phyloP scores from a whole-genome alignment of 176 grass and related monocot species.

The Phoenix dactylifera region DNA sequence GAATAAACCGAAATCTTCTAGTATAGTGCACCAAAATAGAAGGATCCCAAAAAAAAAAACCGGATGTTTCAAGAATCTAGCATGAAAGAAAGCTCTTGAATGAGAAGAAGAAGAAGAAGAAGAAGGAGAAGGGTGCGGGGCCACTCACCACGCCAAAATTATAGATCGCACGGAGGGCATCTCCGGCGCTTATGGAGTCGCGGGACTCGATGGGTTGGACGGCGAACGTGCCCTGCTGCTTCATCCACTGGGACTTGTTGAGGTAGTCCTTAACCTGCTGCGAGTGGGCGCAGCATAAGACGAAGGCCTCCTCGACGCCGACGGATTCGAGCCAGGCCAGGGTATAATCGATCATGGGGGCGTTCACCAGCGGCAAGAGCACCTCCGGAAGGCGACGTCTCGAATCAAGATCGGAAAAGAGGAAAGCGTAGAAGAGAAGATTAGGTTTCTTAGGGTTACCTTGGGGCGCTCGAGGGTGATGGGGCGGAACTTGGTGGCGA shows the following conservation, averaged over 20 bases:
- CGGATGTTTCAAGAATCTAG: no score
- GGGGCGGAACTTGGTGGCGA: conserved; percentile 72
- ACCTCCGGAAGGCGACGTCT: conserved; percentile 30
- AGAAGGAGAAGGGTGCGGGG: no score
- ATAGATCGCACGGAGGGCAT: conserved; percentile 62
- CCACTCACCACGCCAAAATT: conserved; percentile 40
- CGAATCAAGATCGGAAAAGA: not conserved
- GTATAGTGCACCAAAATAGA: no score
- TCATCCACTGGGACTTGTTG: conserved; percentile 42
- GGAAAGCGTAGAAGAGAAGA: not conserved
- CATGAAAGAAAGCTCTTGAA: no score
- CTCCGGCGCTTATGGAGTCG: conserved; percentile 60
- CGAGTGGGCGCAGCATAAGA: conserved; percentile 83
- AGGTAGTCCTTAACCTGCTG: conserved; percentile 79
- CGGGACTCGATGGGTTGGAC: conserved; percentile 59
- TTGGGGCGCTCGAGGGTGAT: conserved; percentile 93
- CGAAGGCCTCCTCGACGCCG: conserved; percentile 73
- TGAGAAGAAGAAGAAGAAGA: no score
- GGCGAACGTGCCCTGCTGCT: conserved; percentile 33
- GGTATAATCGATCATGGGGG: conserved; percentile 92
- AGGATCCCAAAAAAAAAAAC: no score
- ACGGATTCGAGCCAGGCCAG: conserved; percentile 80
- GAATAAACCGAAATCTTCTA: no score
- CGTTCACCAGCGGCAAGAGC: conserved; percentile 70
- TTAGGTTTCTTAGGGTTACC: conserved; percentile 23